Base-by-base conservation (phyloP, 192 early-diverging fungal genomes). In the Phlyctochytrium bullatum region DNA sequence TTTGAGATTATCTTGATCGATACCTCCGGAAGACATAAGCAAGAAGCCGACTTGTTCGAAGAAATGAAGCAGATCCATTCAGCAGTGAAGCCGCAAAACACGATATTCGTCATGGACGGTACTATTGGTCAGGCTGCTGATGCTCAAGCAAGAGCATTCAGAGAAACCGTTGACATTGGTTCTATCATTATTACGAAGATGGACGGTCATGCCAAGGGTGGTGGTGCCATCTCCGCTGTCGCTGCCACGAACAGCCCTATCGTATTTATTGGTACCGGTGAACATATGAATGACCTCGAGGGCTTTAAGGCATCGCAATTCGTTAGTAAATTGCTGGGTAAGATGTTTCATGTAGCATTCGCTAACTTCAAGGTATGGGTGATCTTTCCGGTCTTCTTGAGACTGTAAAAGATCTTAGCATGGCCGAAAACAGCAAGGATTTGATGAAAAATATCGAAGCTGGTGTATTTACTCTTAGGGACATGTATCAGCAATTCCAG, bases 1-100 rank as follows among this genome's bases (percentile, higher is more conserved):
- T 97, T 97, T 74, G 96, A 98, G 59, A 90, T 98, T 31, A 98
- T 98, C 52, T 95, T 98, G 64, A 94, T 98, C n/a, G 96, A 98
- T 80, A 98, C 96, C 0, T 97, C 95, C 29, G 96, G 96, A 54
- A 80, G 96, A 31, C 96, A 98, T 73, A 93, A 92, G 70, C 94
- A 97, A 74, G 96, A 98, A 80, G 75, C 82, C 1, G 95, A 95
- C 73, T 77, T 98, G 50, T 98, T 98, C 80, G 89, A 89, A 34
- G 96, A 98, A 80, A 98, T 98, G 96, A 88, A 88, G 69, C 91
- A 96, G 83, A 98, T 98, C 67, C 86, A 91, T 0, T 76, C 82
- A 28, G 96, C 88, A 2, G 88, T 93, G 62, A 81, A 85, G 64
- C 96, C 96, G 3, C 86, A 96, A 72, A 88, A 92, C 73, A 88